Evolutionary conservation across 257 asterid species (phyloP).

Genomic region (Striga asiatica): DNA sequence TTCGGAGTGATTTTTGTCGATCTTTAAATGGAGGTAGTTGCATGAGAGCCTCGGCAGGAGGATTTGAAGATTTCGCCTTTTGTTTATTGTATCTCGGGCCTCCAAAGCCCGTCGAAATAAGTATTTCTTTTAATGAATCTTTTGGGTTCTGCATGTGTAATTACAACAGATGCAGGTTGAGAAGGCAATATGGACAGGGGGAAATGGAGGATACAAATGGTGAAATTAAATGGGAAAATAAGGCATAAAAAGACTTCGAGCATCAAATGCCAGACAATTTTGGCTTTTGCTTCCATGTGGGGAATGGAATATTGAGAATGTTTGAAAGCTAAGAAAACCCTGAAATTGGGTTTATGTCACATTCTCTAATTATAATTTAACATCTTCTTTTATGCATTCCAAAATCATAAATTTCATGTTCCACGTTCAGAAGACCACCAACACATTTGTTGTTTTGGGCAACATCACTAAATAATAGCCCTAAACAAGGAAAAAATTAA

Average conservation of each 20-base stretch:
- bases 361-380: neutral
- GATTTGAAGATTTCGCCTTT: conserved; percentile 24
- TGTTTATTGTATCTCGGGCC: conserved; percentile 16
- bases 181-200: neutral
- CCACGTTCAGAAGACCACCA: no score
- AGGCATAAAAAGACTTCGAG: conserved; percentile 5
- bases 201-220: neutral
- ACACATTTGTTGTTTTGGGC: no score
- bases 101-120: conserved; percentile 18
- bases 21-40: conserved; percentile 23
- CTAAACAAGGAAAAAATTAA: neutral
- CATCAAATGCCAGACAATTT: conserved; percentile 11
- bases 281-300: conserved; percentile 13
- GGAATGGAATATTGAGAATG: conserved; percentile 27
- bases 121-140: conserved; percentile 30
- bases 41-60: conserved; percentile 50
- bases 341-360: neutral
- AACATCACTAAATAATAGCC: no score
- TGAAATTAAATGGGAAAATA: neutral
- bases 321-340: conserved; percentile 33
- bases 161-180: neutral
- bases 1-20: conserved; percentile 5
- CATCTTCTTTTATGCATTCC: neutral
- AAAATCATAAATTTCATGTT: no score
- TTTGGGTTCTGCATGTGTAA: conserved; percentile 39